phyloP scores from a whole-genome alignment of 257 asterid species.

The Rubia yunnanensis region DNA sequence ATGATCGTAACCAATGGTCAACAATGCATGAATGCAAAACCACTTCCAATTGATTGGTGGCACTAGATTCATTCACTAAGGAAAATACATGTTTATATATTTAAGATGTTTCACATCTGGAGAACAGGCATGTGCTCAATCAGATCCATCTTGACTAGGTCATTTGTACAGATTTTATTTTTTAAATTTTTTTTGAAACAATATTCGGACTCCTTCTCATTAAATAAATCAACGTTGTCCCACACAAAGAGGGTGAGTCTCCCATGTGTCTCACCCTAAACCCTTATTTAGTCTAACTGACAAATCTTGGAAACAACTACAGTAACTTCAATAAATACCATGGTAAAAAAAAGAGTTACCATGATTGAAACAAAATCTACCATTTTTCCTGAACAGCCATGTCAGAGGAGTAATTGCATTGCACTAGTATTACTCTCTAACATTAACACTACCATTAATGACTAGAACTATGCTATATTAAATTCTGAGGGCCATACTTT shows the following conservation, averaged over 20 bases:
- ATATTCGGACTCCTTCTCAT: too few relatives aligned
- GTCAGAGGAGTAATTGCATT: conserved; percentile 9
- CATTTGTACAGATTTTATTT: conserved; percentile 2
- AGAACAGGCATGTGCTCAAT: conserved; percentile 43
- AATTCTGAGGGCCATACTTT: not conserved
- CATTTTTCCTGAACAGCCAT: not conserved
- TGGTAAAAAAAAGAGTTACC: not conserved
- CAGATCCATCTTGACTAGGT: conserved; percentile 3
- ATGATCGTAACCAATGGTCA: too few relatives aligned
- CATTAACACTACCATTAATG: not conserved
- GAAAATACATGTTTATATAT: not conserved
- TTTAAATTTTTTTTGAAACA: too few relatives aligned
- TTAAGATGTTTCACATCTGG: conserved; percentile 36
- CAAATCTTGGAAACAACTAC: not conserved
- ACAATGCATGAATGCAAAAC: not conserved
- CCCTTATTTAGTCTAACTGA: not conserved
- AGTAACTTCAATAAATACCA: not conserved
- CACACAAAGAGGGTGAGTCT: too few relatives aligned
- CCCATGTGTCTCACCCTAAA: too few relatives aligned
- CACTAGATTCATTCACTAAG: not conserved
- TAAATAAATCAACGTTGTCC: too few relatives aligned
- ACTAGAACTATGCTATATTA: not conserved
- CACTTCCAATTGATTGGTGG: not conserved
- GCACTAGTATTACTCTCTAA: not conserved
- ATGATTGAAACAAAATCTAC: not conserved